Evolutionary conservation across 2,329 filamentous ascomycete species (phyloP).

Genomic region (Pleurostoma richardsiae): DNA sequence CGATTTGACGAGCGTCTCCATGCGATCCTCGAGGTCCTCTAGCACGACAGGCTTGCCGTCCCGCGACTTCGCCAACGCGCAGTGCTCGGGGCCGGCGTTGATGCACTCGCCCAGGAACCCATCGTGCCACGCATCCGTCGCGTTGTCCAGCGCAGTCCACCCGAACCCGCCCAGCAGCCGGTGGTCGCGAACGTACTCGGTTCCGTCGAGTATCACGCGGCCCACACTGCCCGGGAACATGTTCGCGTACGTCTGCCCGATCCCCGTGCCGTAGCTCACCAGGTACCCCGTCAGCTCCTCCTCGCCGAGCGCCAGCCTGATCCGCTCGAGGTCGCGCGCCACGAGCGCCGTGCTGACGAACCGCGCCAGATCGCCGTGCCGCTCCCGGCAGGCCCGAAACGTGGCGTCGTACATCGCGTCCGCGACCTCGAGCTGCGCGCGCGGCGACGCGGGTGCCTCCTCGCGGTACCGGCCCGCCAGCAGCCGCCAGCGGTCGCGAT

Average conservation of each 20-base stretch:
- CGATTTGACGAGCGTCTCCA: conserved; percentile 29
- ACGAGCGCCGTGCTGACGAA: conserved; percentile 42
- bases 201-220: conserved; percentile 42
- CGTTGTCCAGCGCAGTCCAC: conserved; percentile 41
- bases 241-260: conserved; percentile 45
- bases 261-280: conserved; percentile 46
- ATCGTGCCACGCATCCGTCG: conserved; percentile 41
- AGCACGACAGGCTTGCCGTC: conserved; percentile 24
- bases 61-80: conserved; percentile 32
- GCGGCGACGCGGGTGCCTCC: conserved; percentile 21
- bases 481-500: conserved; percentile 41
- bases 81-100: conserved; percentile 38
- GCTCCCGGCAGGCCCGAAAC: conserved; percentile 35
- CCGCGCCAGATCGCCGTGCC: conserved; percentile 36
- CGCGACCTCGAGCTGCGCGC: conserved; percentile 32
- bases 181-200: conserved; percentile 40
- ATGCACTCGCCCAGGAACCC: conserved; percentile 46
- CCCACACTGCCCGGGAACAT: conserved; percentile 45
- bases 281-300: conserved; percentile 43
- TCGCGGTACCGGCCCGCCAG: conserved; percentile 31
- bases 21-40: conserved; percentile 28
- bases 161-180: conserved; percentile 40
- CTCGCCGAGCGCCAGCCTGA: conserved; percentile 37
- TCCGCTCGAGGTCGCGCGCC: conserved; percentile 42
- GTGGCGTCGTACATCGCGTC: conserved; percentile 42